Base-by-base conservation (phyloP, 768 basidiomycete genomes). In the Termitomyces sp. region DNA sequence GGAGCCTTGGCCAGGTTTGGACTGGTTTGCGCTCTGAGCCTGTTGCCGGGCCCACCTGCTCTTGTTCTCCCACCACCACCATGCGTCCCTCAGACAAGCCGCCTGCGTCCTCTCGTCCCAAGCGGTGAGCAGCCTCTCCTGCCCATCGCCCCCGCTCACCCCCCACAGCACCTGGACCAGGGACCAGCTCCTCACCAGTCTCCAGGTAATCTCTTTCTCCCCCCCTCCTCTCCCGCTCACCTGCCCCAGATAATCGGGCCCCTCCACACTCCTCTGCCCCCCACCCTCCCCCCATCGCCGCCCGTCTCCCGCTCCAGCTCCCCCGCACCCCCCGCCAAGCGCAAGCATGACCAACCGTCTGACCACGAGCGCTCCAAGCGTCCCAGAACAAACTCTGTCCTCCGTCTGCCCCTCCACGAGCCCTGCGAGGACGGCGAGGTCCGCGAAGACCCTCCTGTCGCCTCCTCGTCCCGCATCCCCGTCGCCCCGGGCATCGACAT, bases 391-490 rank as follows among this genome's bases (percentile, higher is more conserved):
- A 71, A 64, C 66, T 66, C 74, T 28, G 35, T 73, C 60, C 54
- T 70, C 51, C 51, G 58, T 63, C 9, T 70, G 65, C 50, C 66
- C 63, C 28, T 39, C 54, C 58, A 61, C 61, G 81, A 82, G 66
- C 81, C 81, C 61, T 75, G 75, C 64, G 84, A 85, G 66, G 83
- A 84, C 62, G 84, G 84, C 62, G 84, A 85, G 71, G 75, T 85
- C 58, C 70, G 71, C 46, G 84, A 85, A 65, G 84, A 83, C 53
- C 71, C 73, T 55, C 65, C 67, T 12, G 60, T 69, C 4, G 65
- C 73, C 7, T 68, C 72, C 18, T 66, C 71, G 8, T 66, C 72
- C 59, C 62, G 68, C 67, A 59, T 67, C 62, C 58, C 67, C 66
- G 60, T 62, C 24, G 63, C 55, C 46, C 64, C 63, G n/a, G 55